A percentile compares a stretch with the other conserved stretches of the same genome.
Evolutionary conservation across 1,284 basidiomycete species (phyloP).

Genomic region (Testicularia cyperi): DNA sequence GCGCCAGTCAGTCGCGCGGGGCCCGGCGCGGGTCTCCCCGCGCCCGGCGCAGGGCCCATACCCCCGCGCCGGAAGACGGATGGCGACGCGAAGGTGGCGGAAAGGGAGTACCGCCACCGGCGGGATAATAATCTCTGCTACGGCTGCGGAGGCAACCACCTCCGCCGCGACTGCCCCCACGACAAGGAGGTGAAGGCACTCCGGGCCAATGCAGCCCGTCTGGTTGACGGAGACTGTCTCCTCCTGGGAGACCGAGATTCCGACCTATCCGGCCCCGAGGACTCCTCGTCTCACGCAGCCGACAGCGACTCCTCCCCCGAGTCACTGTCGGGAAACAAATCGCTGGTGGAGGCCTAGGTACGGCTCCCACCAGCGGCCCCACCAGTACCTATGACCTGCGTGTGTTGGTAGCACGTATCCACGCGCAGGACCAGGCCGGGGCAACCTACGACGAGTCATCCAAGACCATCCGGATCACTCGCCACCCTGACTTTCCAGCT

Average conservation of each 20-base stretch:
- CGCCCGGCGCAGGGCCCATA: neutral
- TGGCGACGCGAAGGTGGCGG: no score
- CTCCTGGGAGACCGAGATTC: neutral
- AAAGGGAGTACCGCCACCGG: no score
- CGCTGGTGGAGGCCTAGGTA: neutral
- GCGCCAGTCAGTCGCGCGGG: neutral
- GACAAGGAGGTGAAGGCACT: neutral
- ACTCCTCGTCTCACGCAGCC: no score
- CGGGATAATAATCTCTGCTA: slow-evolving; percentile 1
- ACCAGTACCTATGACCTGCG: neutral
- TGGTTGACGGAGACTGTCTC: neutral
- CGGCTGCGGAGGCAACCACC: neutral
- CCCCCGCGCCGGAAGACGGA: neutral
- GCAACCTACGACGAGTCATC: neutral
- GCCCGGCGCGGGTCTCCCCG: neutral
- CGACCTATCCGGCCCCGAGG: neutral
- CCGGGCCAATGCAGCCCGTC: neutral
- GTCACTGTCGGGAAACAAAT: neutral
- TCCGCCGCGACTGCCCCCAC: neutral
- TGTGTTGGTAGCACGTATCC: no score
- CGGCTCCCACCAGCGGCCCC: neutral
- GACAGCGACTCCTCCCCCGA: no score
- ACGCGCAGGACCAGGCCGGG: neutral
- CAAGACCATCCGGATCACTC: neutral
- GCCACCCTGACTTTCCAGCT: neutral